Evolutionary conservation across 352 stramenopile genomes (phyloP).

Genomic region (Phytopythium litorale): DNA sequence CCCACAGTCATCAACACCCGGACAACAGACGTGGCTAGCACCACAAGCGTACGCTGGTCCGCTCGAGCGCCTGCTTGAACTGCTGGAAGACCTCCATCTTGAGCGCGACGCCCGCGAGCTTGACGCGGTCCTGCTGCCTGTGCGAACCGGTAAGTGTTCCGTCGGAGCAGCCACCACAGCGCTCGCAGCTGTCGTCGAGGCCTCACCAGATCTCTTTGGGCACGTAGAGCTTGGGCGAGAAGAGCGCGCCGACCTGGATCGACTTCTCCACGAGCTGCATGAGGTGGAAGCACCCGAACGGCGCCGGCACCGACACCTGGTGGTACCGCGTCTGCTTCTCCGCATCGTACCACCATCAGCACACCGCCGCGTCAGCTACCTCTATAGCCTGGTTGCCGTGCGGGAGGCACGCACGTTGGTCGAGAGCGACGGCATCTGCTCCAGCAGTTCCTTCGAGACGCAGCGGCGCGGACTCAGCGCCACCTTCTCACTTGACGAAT

Average conservation of each 20-base stretch:
- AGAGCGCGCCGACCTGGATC: constrained; percentile 68
- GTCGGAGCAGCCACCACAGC: background rate
- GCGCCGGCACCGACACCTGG: constrained; percentile 43
- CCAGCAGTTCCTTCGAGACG: constrained; percentile 63
- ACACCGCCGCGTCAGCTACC: background rate
- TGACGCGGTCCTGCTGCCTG: constrained; percentile 64
- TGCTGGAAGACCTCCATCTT: constrained; percentile 66
- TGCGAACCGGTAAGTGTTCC: background rate
- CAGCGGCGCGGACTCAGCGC: constrained; percentile 41
- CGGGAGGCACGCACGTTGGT: constrained; percentile 30
- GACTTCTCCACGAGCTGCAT: constrained; percentile 82
- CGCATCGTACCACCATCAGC: background rate
- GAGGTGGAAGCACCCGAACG: constrained; percentile 72
- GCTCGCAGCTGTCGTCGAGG: background rate
- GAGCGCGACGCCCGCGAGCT: constrained; percentile 46
- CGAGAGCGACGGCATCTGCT: constrained; percentile 64
- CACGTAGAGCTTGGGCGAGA: constrained; percentile 69
- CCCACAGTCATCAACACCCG: background rate
- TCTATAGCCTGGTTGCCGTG: no score
- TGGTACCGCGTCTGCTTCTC: constrained; percentile 61
- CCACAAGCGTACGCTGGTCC: constrained; percentile 38
- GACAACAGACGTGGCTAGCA: background rate
- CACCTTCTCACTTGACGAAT: constrained; percentile 21
- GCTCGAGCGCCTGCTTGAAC: constrained; percentile 67
- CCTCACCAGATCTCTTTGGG: constrained; percentile 73